These are phyloP conservation scores for Maudiozyma barnettii DNA, from an alignment of 805 yeast species.

Conservation along the genomic window DNA sequence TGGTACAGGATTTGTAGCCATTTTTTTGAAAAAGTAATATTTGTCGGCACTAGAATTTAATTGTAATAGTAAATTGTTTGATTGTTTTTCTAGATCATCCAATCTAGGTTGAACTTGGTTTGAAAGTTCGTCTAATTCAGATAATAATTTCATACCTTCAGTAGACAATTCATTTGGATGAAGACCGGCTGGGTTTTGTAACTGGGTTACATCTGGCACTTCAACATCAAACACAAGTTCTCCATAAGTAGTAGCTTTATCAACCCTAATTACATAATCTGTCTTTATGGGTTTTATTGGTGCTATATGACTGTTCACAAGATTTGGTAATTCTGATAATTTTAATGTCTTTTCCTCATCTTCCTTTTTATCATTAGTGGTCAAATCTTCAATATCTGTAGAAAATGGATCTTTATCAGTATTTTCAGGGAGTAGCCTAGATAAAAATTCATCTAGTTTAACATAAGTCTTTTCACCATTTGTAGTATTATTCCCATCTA, in stretches of 20 bases:
- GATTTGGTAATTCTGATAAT: conserved; percentile 42
- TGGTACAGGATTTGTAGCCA: conserved; percentile 67
- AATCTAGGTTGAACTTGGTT: conserved; percentile 33
- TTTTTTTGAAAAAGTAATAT: conserved; percentile 65
- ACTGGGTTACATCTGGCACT: conserved; percentile 33
- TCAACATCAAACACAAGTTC: conserved; percentile 71
- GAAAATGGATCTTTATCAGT: neutral
- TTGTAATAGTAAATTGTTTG: conserved; percentile 38
- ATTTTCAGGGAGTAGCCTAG: conserved; percentile 31
- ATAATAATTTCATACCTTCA: conserved; percentile 22
- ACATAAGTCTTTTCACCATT: conserved; percentile 45
- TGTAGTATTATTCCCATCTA: conserved; percentile 7
- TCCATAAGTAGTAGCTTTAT: conserved; percentile 69
- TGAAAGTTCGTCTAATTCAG: conserved; percentile 23
- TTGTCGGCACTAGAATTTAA: conserved; percentile 49
- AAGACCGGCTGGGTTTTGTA: neutral
- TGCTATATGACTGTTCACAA: conserved; percentile 44
- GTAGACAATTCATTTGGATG: conserved; percentile 19
- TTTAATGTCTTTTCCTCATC: conserved; percentile 11
- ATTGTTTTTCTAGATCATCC: conserved; percentile 35
- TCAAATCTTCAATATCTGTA: neutral
- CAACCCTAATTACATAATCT: conserved; percentile 68
- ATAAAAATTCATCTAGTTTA: conserved; percentile 40
- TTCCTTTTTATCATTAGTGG: neutral
- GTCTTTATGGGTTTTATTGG: conserved; percentile 76